Evolutionary conservation across 176 grass and related monocot species (phyloP), one percentile per base, ranked within the genome.

Genomic region (Zoysia pacifica): DNA sequence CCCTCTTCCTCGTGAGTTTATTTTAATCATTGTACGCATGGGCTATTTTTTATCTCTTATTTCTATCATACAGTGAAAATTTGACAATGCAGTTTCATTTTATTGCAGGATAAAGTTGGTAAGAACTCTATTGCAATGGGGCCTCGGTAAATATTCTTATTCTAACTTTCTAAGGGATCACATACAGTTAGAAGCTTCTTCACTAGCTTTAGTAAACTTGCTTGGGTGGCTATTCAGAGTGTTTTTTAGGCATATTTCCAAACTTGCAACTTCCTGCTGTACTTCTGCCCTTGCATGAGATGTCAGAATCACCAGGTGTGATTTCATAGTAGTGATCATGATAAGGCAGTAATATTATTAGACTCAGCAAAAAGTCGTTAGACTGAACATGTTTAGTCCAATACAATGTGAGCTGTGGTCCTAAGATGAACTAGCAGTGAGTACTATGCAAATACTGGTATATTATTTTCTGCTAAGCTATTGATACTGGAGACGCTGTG

Each of bases 81-180:
- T 86, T 94, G 83, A 88, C 75, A 69, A 8, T 19, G 35, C 56
- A 72, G 62, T 48, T 72, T 93, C 50, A 11, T 70, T 87, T 58
- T 75, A 16, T 77, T 91, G 56, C 91, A 94, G 94, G 94, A 94
- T 86, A 97, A 94, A 97, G 88, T 97, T 88, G 91, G 94, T 97
- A 94, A 97, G 89, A 69, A 84, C 53, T 83, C 45, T 78, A 90
- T 64, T 73, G 47, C 78, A 11, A 86, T n/a, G 19, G 70, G 44
- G 62, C 69, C 69, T 18, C 41, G 51, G 40, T 52, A 15, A 59
- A 5, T 78, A 36, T 88, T 85, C 2, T 73, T 80, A 20, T 86
- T 48, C 53, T 70, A 75, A 28, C 28, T 28, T 28, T 28, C 28
- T 58, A 61, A 88, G 91, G 79, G 88, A 89, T 79, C 20, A 5